A percentile compares a stretch with the other conserved stretches of the same genome.
Conservation (phyloP, 257 asterid species). For the Plectranthus barbatus region DNA sequence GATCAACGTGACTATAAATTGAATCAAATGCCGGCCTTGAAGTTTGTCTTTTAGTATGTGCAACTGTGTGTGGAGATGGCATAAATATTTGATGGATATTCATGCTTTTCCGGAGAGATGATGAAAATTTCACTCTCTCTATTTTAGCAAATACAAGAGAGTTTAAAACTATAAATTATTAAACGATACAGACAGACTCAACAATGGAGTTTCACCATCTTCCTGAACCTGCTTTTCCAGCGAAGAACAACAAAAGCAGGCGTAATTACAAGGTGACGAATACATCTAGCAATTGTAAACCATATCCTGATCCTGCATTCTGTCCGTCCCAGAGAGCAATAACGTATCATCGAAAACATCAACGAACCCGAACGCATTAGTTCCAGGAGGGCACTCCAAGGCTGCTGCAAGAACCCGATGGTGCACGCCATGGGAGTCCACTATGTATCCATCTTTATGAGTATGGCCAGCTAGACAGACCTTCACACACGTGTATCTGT, state of each 20-base stretch:
- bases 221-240: neutral
- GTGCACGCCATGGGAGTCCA: constrained; percentile 72
- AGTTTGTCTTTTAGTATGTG: constrained; percentile 24
- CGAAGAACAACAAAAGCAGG: neutral
- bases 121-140: too few relatives aligned
- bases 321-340: constrained; percentile 50
- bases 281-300: constrained; percentile 30
- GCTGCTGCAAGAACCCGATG: constrained; percentile 94
- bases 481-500: constrained; percentile 69
- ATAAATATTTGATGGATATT: too few relatives aligned
- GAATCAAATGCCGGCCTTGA: constrained; percentile 31
- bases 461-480: constrained; percentile 82
- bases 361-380: constrained; percentile 59
- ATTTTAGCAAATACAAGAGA: too few relatives aligned
- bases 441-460: constrained; percentile 60
- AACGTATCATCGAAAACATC: constrained; percentile 67
- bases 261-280: neutral
- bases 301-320: constrained; percentile 64
- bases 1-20: neutral
- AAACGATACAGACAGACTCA: too few relatives aligned
- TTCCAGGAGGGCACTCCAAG: constrained; percentile 85
- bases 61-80: neutral
- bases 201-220: neutral
- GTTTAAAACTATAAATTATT: too few relatives aligned
- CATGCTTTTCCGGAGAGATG: too few relatives aligned